These are phyloP conservation scores for Mycosphaerella sp. DNA, from an alignment of 2,329 filamentous ascomycete species.

Conservation along the genomic window DNA sequence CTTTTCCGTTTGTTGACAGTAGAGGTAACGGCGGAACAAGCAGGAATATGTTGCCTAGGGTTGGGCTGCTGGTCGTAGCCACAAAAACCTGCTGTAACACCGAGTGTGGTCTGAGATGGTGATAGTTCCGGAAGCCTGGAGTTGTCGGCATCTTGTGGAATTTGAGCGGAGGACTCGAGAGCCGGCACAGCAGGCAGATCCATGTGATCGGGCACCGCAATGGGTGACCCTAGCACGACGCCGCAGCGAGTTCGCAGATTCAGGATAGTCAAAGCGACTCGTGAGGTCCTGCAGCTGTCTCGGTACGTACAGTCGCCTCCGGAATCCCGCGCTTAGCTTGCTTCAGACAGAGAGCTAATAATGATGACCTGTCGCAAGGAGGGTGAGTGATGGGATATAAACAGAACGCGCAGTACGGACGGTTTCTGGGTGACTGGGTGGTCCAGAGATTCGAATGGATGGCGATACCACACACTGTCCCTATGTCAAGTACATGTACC, in stretches of 20 bases:
- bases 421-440: too few relatives aligned
- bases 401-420: too few relatives aligned
- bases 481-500: too few relatives aligned
- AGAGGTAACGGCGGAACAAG: conserved; percentile 8
- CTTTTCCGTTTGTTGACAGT: conserved; percentile 18
- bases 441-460: too few relatives aligned
- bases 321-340: conserved; percentile 1
- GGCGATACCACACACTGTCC: too few relatives aligned
- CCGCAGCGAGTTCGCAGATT: conserved; percentile 20
- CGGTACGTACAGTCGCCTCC: conserved; percentile 8
- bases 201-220: conserved; percentile 17
- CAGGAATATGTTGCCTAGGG: conserved; percentile 4
- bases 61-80: conserved; percentile 3
- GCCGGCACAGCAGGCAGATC: conserved; percentile 14
- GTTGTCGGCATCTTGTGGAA: conserved; percentile 6
- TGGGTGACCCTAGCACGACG: conserved; percentile 16
- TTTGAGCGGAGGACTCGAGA: conserved; percentile 15
- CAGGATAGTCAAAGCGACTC: conserved; percentile 16
- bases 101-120: conserved; percentile 15
- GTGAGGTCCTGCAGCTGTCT: conserved; percentile 8
- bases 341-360: conserved; percentile 7
- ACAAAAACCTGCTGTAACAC: conserved; percentile 6
- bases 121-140: conserved; percentile 17
- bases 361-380: background rate
- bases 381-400: background rate